Base-by-base conservation (phyloP, 2,329 filamentous ascomycete genomes). In the Ophiostoma ulmi region DNA sequence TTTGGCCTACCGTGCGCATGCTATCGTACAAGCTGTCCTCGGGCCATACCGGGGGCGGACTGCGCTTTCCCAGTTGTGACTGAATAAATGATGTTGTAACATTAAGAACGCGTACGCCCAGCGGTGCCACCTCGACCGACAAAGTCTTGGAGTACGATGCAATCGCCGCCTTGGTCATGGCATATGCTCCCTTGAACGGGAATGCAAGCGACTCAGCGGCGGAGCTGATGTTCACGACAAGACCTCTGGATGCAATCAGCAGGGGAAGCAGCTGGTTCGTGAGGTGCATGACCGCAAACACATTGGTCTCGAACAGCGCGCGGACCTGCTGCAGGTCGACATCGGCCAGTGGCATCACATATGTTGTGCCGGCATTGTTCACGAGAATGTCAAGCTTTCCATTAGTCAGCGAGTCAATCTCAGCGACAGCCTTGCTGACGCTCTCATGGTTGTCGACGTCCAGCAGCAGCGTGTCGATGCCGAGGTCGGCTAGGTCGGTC, bases 371-470 rank as follows among this genome's bases (percentile, higher is more conserved):
- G 26, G 86, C 86, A 73, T 88, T 88, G 77, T 88, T 88, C 67
- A 88, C 81, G 14, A 88, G 83, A 48, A 88, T 82, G 72, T 88
- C 85, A 3, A 88, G 81, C 67, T 79, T 83, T 7, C 85, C 85
- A 20, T 75, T 75, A 1, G 78, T 79, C 31, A 80, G 74, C 3
- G 74, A 68, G 1, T 74, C 73, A 26, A 81, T 76, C 68, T 79
- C 75, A 2, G 75, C 74, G 38, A 78, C 77, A n/a, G 78, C 79
- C 20, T 72, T 73, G 48, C 75, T 69, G 48, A 80, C 77, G 14
- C 77, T 78, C 11, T 72, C 64, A 2, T 73, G 72, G 10, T 74
- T 74, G 26, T 75, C 76, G 26, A 80, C 77, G 69, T 80, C 77
- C 14, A 80, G 73, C 2, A 73, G 65, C 1, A 79, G 26, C 1